Evolutionary conservation across 495 filamentous ascomycete species (phyloP).

Genomic region (Penicillium turbatum): DNA sequence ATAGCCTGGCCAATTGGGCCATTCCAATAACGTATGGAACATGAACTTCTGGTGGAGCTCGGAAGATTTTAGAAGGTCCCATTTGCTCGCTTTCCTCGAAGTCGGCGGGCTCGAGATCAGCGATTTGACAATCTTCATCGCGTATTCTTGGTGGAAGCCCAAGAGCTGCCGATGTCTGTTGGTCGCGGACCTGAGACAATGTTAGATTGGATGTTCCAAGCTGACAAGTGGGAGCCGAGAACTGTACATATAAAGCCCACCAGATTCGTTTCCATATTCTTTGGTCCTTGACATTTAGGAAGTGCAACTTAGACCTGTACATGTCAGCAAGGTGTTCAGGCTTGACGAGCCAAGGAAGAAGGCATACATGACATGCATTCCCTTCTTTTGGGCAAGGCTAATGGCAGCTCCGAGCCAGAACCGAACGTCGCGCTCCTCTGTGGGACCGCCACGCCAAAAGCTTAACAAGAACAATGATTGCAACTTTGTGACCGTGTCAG

Average conservation of each 20-base stretch:
- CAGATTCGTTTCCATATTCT: slow-evolving; percentile 45
- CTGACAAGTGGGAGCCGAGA: no score
- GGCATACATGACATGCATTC: slow-evolving; percentile 43
- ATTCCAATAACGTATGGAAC: slow-evolving; percentile 41
- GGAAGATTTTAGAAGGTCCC: slow-evolving; percentile 28
- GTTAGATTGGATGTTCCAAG: not conserved
- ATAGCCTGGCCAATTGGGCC: slow-evolving; percentile 36
- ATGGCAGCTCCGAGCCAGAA: slow-evolving; percentile 43
- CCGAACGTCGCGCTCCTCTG: slow-evolving; percentile 39
- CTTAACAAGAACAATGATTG: slow-evolving; percentile 44
- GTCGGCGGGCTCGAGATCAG: slow-evolving; percentile 35
- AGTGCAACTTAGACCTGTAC: slow-evolving; percentile 35
- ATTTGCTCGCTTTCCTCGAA: slow-evolving; percentile 30
- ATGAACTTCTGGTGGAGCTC: slow-evolving; percentile 27
- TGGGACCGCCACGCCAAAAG: slow-evolving; percentile 40
- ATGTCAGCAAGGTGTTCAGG: slow-evolving; percentile 9
- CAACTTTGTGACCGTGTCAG: slow-evolving; percentile 32
- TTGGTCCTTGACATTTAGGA: slow-evolving; percentile 27
- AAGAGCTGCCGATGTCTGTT: slow-evolving; percentile 39
- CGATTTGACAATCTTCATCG: slow-evolving; percentile 46
- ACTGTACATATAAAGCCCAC: slow-evolving; percentile 46
- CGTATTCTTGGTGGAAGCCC: slow-evolving; percentile 40
- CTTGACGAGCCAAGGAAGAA: not conserved
- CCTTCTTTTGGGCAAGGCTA: slow-evolving; percentile 40
- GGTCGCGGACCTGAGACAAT: slow-evolving; percentile 31